Evolutionary conservation across 176 grass and related monocot genomes (phyloP).

Genomic region (Echinochloa phyllopogon): DNA sequence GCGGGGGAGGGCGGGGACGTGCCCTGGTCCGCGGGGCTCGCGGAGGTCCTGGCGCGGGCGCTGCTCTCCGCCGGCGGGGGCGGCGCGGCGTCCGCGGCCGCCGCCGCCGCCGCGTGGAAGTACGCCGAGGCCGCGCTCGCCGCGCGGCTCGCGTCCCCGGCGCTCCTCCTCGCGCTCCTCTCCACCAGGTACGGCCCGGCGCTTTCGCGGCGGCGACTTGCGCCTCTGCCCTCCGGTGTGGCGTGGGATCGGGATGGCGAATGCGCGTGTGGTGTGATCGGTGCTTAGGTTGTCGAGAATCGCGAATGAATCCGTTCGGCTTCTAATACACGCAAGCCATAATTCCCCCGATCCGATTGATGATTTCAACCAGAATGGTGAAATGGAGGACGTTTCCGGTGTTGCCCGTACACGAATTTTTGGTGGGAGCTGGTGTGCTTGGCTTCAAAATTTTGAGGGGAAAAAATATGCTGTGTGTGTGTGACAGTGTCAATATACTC

Average conservation of each 20-base stretch:
- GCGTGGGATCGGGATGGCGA: neutral
- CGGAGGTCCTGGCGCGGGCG: constrained; percentile 57
- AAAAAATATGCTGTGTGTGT: neutral
- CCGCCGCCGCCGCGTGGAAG: constrained; percentile 65
- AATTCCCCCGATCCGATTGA: neutral
- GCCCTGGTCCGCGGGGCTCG: constrained; percentile 64
- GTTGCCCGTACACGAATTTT: neutral
- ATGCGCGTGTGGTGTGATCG: constrained; percentile 26
- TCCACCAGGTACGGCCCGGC: constrained; percentile 56
- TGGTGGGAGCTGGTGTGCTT: neutral
- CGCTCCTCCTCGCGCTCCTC: constrained; percentile 79
- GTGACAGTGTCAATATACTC: neutral
- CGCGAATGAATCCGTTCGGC: neutral
- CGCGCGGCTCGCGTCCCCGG: constrained; percentile 68
- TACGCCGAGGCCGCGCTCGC: constrained; percentile 84
- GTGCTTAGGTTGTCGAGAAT: neutral
- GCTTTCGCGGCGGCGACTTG: neutral
- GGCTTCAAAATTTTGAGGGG: neutral
- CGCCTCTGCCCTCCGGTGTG: neutral
- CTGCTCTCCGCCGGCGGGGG: constrained; percentile 41
- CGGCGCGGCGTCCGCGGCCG: neutral
- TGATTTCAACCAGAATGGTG: neutral
- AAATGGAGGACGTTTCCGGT: neutral
- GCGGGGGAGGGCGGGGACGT: constrained; percentile 11
- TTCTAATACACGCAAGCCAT: neutral